These are phyloP conservation scores for Arthroderma sp. DNA, from an alignment of 2,329 filamentous ascomycete species.

Conservation along the genomic window DNA sequence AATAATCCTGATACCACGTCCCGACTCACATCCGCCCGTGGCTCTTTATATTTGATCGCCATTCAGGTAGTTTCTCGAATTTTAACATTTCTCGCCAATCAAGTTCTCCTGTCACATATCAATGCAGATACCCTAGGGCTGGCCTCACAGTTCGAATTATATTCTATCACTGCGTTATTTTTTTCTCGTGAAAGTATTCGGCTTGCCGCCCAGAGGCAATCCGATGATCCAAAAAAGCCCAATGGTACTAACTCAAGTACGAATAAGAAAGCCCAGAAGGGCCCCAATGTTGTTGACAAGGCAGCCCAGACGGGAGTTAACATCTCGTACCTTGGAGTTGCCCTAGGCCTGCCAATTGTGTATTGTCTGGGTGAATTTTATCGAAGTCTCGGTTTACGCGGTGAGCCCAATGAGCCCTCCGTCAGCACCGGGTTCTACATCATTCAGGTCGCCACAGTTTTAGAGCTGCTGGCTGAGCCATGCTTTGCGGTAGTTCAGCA, in stretches of 20 bases:
- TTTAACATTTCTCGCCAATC: conserved; percentile 83
- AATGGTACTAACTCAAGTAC: conserved; percentile 6
- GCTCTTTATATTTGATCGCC: conserved; percentile 72
- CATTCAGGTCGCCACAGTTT: conserved; percentile 44
- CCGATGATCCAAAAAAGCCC: conserved; percentile 13
- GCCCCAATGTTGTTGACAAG: conserved; percentile 14
- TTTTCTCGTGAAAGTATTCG: conserved; percentile 85
- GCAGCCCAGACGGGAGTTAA: conserved; percentile 68
- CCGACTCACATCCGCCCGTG: conserved; percentile 37
- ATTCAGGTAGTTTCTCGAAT: conserved; percentile 79
- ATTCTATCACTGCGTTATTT: conserved; percentile 83
- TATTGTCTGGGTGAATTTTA: conserved; percentile 55
- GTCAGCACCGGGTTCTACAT: conserved; percentile 44
- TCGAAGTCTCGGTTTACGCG: conserved; percentile 39
- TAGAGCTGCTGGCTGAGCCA: conserved; percentile 78
- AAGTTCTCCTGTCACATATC: conserved; percentile 74
- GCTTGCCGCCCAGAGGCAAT: conserved; percentile 76
- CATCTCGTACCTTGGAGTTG: conserved; percentile 65
- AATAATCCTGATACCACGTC: no score
- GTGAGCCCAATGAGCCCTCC: conserved; percentile 46
- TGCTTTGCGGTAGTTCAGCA: conserved; percentile 80
- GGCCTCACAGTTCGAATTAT: conserved; percentile 82
- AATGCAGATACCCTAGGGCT: conserved; percentile 75
- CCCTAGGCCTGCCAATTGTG: conserved; percentile 54
- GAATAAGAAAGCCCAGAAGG: conserved; percentile 12